phyloP scores from a whole-genome alignment of 2,329 filamentous ascomycete species.

The Diatrype stigma region DNA sequence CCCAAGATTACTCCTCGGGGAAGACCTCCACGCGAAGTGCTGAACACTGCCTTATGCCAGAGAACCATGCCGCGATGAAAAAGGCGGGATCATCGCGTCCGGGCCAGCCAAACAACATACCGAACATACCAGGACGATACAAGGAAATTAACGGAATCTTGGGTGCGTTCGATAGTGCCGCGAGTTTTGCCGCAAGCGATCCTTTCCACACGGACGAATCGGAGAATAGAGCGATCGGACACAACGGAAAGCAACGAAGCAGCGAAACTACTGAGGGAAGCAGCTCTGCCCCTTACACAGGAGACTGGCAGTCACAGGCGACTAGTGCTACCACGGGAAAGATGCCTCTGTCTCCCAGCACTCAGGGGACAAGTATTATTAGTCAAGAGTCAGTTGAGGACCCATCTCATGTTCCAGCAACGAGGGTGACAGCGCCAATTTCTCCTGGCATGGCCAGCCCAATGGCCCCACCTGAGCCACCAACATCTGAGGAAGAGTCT shows the following conservation, averaged over 20 bases:
- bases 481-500: slow-evolving; percentile 33
- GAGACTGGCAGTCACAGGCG: slow-evolving; percentile 59
- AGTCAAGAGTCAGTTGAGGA: slow-evolving; percentile 56
- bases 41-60: slow-evolving; percentile 10
- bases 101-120: slow-evolving; percentile 26
- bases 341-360: slow-evolving; percentile 62
- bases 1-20: slow-evolving; percentile 14
- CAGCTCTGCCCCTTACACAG: slow-evolving; percentile 47
- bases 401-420: slow-evolving; percentile 38
- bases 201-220: slow-evolving; percentile 41
- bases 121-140: slow-evolving; percentile 30
- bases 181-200: slow-evolving; percentile 46
- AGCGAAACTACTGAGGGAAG: slow-evolving; percentile 62
- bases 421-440: slow-evolving; percentile 35
- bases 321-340: slow-evolving; percentile 61
- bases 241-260: slow-evolving; percentile 47
- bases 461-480: slow-evolving; percentile 21
- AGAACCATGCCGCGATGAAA: slow-evolving; percentile 24
- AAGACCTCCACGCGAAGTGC: slow-evolving; percentile 3
- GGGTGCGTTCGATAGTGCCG: slow-evolving; percentile 42
- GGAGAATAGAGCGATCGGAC: slow-evolving; percentile 24
- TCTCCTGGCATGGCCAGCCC: slow-evolving; percentile 26
- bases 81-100: slow-evolving; percentile 17
- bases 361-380: slow-evolving; percentile 61
- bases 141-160: slow-evolving; percentile 41